These are phyloP conservation scores for Coemansia sp. DNA, from an alignment of 192 early-diverging fungal species.

Conservation along the genomic window DNA sequence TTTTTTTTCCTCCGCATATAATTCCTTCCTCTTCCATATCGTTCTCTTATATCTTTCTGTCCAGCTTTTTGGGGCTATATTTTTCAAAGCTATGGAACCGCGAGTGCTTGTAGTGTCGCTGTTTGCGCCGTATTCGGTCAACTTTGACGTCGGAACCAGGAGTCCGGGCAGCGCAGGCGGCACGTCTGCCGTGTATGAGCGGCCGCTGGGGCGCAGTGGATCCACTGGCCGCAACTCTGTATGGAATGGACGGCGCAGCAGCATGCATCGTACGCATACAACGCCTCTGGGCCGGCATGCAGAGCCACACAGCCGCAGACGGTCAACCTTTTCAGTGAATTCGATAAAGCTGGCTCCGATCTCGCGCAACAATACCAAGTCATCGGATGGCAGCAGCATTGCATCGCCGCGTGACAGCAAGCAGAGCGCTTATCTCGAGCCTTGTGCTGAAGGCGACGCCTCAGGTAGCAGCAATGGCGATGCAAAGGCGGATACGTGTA, in stretches of 20 bases:
- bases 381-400: slow-evolving; percentile 9
- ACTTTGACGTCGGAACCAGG: slow-evolving; percentile 47
- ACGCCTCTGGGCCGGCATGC: slow-evolving; percentile 48
- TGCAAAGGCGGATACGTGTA: not conserved
- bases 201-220: slow-evolving; percentile 29
- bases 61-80: too few relatives aligned
- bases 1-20: not conserved
- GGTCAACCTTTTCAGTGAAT: slow-evolving; percentile 46
- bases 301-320: slow-evolving; percentile 50
- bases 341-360: slow-evolving; percentile 46
- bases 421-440: slow-evolving; percentile 8
- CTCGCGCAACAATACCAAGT: slow-evolving; percentile 29
- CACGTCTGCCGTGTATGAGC: slow-evolving; percentile 15
- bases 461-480: not conserved
- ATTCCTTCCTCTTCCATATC: not conserved
- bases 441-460: slow-evolving; percentile 19
- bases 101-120: slow-evolving; percentile 71
- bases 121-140: slow-evolving; percentile 72
- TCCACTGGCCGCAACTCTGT: slow-evolving; percentile 39
- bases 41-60: too few relatives aligned
- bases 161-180: slow-evolving; percentile 11
- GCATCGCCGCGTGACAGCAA: slow-evolving; percentile 8
- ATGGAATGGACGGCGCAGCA: slow-evolving; percentile 52
- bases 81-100: slow-evolving; percentile 30
- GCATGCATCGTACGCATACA: slow-evolving; percentile 46